Percentiles rank a stretch among this genome's conserved stretches.
These are phyloP conservation scores for Nannochloris sp. DNA, from an alignment of 139 green algal species.

Conservation along the genomic window DNA sequence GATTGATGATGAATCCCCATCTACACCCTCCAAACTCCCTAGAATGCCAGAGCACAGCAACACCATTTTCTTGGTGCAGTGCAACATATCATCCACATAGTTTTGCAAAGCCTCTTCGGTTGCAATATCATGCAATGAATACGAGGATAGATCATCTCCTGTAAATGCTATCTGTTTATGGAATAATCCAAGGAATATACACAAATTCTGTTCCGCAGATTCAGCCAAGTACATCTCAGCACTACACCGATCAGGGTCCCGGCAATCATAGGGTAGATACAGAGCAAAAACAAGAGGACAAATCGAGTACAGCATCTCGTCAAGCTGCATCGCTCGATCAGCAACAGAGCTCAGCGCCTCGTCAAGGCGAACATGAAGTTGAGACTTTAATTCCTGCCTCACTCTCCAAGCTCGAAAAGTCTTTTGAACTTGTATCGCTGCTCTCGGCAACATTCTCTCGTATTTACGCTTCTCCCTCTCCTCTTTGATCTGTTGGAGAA, in stretches of 20 bases:
- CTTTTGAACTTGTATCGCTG: conserved; percentile 1
- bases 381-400: neutral
- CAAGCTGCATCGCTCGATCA: too few relatives aligned
- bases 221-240: too few relatives aligned
- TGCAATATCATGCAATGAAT: neutral
- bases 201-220: too few relatives aligned
- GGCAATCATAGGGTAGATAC: too few relatives aligned
- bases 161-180: too few relatives aligned
- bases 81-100: neutral
- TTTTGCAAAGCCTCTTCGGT: neutral
- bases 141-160: too few relatives aligned
- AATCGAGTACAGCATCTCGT: too few relatives aligned
- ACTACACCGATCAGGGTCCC: too few relatives aligned
- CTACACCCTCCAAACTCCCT: neutral
- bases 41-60: neutral
- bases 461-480: conserved; percentile 1
- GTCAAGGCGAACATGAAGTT: neutral
- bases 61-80: neutral
- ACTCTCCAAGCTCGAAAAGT: neutral
- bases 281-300: too few relatives aligned
- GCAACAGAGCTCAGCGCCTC: too few relatives aligned
- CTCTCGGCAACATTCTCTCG: neutral
- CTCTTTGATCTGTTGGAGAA: conserved; percentile 2
- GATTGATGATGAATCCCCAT: neutral
- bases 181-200: too few relatives aligned